Base-by-base conservation (phyloP, 495 filamentous ascomycete species). In the Tuber indicum region DNA sequence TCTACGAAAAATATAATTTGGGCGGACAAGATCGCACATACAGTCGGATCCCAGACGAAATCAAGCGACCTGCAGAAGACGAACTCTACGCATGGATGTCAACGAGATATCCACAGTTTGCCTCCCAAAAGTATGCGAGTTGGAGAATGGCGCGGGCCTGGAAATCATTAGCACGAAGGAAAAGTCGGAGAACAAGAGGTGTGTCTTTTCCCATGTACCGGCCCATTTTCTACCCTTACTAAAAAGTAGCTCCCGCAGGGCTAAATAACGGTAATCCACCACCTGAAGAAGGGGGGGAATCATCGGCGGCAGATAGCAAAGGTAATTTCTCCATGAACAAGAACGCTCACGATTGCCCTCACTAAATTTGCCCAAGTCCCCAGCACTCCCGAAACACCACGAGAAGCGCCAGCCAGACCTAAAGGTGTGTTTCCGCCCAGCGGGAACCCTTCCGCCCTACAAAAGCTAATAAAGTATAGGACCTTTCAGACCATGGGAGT, bases 11-110 rank as follows among this genome's bases (percentile, higher is more conserved):
- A 66, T 66, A 66, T 8, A 66, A 66, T 19, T 36, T 66, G 26
- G 58, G 58, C 58, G 58, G 58, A 16, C 58, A 66, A 36, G 58
- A 66, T 66, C 58, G 58, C 58, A 66, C 58, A 66, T 66, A 66
- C 58, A 66, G 58, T 66, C 58, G 58, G 58, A 66, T 66, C 58
- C 58, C 58, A 32, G 58, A 66, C 58, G 58, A 66, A 66, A 66
- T 66, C 32, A 66, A 66, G 32, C 58, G 58, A 66, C 58, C 58
- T 5, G 58, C 58, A 66, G 58, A 66, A 66, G 58, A 66, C 26
- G 58, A 66, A 66, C 58, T 66, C 58, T 36, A 66, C 26, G 26
- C 58, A 66, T 66, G 58, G 58, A 66, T 66, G 58, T 66, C 26
- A 36, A 66, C 58, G 32, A 66, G 58, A 36, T 66, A 66, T 36